Base-by-base conservation (phyloP, 148 eudicot species). In the Oxyria digyna region DNA sequence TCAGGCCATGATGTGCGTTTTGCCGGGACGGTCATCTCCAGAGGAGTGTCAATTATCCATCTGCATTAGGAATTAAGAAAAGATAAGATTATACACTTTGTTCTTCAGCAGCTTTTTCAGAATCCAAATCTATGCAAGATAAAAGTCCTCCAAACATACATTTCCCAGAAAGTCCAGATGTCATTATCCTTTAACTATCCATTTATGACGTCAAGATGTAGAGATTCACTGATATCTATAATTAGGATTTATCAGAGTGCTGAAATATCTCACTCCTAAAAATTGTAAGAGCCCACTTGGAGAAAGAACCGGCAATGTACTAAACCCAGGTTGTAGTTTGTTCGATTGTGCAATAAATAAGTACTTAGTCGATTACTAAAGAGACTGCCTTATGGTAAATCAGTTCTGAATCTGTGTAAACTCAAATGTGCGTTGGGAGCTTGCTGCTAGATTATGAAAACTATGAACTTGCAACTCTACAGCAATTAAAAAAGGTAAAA, bases 1-100 rank as follows among this genome's bases (percentile, higher is more conserved):
- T 95, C 97, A 48, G 96, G 97, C 99, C 99, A 91, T 67, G 99
- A 93, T 45, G 99, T 91, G 72, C 72, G 99, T 71, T 88, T 95
- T 49, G 99, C 97, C n/a, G 97, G 87, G 71, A 95, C 91, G 1
- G 96, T 91, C 37, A 91, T 81, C 40, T 94, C 99, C 72, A 95
- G 69, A 13, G 91, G 97, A 45, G 91, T 84, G 73, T 95, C 84
- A 64, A 95, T 88, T 14, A 84, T 84, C 99, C 99, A 95, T 75
- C 99, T 93, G 87, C 82, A 89, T 74, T 37, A 0, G 13, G 69
- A 20, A 72, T n/a, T n/a, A n/a, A 54, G 31, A 15, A 24, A 54
- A 54, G 2, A 54, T 29, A 6, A 59, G 37, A 32, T 29, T 43
- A 5, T 27, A 59, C 65, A 59, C 65, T 59, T 59, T 20, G 15